Evolutionary conservation across 2,329 filamentous ascomycete genomes (phyloP).

Genomic region (Xylariaceae sp.): DNA sequence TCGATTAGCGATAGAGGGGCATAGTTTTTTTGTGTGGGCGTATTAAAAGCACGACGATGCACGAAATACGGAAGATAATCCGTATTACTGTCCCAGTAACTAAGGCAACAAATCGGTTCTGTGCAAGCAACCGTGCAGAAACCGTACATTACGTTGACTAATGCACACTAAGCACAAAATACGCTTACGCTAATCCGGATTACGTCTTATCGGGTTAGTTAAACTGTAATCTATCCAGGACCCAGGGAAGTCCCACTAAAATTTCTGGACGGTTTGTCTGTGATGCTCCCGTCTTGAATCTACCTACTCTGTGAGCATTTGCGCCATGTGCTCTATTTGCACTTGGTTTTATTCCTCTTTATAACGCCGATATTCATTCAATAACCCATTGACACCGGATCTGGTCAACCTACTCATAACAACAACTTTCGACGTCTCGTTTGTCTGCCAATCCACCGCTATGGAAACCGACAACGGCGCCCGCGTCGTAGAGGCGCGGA

Average conservation of each 20-base stretch:
- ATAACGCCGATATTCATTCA: neutral
- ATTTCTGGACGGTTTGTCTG: constrained; percentile 10
- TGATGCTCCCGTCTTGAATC: neutral
- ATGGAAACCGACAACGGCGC: constrained; percentile 45
- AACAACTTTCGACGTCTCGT: neutral
- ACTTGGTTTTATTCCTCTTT: neutral
- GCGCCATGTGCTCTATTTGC: constrained; percentile 3
- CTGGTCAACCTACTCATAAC: neutral
- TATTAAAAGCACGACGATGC: neutral
- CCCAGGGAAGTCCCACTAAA: constrained; percentile 17
- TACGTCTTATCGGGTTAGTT: neutral
- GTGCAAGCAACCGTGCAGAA: no score
- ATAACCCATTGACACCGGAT: neutral
- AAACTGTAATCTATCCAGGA: neutral
- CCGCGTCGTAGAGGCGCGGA: constrained; percentile 43
- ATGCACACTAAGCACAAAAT: neutral
- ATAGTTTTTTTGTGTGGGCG: constrained; percentile 14
- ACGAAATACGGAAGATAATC: no score
- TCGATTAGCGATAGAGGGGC: constrained; percentile 21
- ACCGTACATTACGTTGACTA: neutral
- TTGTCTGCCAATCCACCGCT: neutral
- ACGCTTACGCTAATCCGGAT: no score
- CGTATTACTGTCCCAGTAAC: no score
- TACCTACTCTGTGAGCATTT: constrained; percentile 3
- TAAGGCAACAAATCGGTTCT: no score